Evolutionary conservation across 2,329 filamentous ascomycete species (phyloP).

Genomic region (Penicillium sp.): DNA sequence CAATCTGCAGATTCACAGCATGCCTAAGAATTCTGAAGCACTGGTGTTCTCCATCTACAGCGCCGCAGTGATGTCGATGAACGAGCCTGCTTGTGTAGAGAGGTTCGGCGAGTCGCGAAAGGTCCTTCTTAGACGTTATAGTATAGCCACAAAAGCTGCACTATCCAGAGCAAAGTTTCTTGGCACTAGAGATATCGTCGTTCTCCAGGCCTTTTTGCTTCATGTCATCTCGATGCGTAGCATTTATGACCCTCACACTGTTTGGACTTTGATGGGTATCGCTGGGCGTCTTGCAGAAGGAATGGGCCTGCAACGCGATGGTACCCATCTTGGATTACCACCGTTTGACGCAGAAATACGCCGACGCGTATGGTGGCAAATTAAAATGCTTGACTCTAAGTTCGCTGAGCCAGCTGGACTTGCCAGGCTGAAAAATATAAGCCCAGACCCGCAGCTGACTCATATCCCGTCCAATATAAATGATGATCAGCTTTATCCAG

Average conservation of each 20-base stretch:
- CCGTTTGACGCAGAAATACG: constrained; percentile 68
- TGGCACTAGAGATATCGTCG: constrained; percentile 23
- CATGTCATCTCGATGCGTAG: constrained; percentile 19
- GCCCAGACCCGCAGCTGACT: constrained; percentile 71
- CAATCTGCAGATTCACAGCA: background rate
- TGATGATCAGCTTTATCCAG: constrained; percentile 15
- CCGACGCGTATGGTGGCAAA: constrained; percentile 70
- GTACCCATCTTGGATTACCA: constrained; percentile 59
- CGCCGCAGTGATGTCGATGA: constrained; percentile 22
- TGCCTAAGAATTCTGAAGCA: background rate
- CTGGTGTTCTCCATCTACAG: constrained; percentile 25
- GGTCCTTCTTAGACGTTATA: constrained; percentile 19
- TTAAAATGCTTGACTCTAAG: constrained; percentile 70
- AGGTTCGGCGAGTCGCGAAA: constrained; percentile 19
- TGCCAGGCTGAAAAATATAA: constrained; percentile 57
- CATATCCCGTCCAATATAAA: constrained; percentile 45
- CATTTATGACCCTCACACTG: background rate
- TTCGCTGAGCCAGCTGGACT: constrained; percentile 72
- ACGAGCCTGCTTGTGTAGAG: constrained; percentile 21
- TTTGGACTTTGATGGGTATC: constrained; percentile 55
- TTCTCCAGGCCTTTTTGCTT: constrained; percentile 26
- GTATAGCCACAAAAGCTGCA: constrained; percentile 21
- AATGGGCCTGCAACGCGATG: constrained; percentile 71
- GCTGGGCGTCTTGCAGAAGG: constrained; percentile 71
- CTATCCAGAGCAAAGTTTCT: constrained; percentile 25